A percentile compares a stretch with the other conserved stretches of the same genome.
phyloP scores from a whole-genome alignment of 1,284 basidiomycete genomes.

The Mycena citricolor region DNA sequence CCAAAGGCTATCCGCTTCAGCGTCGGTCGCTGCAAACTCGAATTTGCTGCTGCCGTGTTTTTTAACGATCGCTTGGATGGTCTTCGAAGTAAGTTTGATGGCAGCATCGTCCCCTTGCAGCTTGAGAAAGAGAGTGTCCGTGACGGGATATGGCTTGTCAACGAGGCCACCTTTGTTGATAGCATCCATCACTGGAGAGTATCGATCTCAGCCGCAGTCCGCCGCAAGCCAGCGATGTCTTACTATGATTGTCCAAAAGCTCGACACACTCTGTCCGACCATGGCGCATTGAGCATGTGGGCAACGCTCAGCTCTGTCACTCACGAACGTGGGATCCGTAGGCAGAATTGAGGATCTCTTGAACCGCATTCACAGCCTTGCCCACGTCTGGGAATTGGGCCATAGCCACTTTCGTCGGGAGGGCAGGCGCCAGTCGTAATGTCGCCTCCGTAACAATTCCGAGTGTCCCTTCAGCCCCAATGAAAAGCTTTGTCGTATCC shows the following conservation, averaged over 20 bases:
- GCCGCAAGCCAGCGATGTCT: conserved; percentile 24
- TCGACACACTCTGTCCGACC: conserved; percentile 73
- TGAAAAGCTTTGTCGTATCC: conserved; percentile 78
- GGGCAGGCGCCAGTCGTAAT: conserved; percentile 71
- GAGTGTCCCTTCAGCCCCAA: conserved; percentile 80
- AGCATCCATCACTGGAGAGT: conserved; percentile 64
- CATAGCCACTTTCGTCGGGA: conserved; percentile 75
- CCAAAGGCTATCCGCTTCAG: conserved; percentile 84
- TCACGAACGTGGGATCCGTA: conserved; percentile 58
- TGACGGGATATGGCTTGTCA: conserved; percentile 62
- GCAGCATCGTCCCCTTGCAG: conserved; percentile 72
- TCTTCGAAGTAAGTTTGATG: conserved; percentile 62
- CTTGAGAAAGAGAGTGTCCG: conserved; percentile 89
- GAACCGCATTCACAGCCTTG: conserved; percentile 71
- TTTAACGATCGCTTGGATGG: conserved; percentile 60
- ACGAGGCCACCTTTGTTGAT: conserved; percentile 68
- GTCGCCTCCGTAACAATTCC: conserved; percentile 85
- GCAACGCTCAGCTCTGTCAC: conserved; percentile 23
- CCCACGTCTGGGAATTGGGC: conserved; percentile 67
- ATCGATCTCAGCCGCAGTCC: neutral
- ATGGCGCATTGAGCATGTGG: neutral
- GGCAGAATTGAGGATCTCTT: conserved; percentile 72
- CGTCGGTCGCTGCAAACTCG: conserved; percentile 73
- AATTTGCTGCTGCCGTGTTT: conserved; percentile 71
- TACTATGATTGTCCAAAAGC: conserved; percentile 72